Conservation (phyloP, 1,284 basidiomycete genomes). For the Cerrena zonata region DNA sequence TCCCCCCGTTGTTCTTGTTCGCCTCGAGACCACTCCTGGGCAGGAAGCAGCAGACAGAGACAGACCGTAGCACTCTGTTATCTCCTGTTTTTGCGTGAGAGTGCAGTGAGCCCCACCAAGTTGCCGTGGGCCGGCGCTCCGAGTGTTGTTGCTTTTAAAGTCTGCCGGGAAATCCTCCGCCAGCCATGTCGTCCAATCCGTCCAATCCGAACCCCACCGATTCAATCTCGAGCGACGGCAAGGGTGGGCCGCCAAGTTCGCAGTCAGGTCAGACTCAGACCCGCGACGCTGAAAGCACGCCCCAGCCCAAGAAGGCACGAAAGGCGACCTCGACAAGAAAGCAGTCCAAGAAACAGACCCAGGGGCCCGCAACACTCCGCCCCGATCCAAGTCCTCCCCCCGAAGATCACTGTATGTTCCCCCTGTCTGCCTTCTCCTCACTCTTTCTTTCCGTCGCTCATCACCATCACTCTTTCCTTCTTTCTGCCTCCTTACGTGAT, state of each 20-base stretch:
- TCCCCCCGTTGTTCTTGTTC: neutral
- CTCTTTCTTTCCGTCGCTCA: slow-evolving; percentile 3
- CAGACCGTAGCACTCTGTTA: neutral
- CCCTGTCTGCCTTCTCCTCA: neutral
- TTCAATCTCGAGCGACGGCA: slow-evolving; percentile 11
- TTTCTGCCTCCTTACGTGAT: slow-evolving; percentile 15
- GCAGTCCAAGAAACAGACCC: slow-evolving; percentile 5
- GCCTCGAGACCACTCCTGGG: neutral
- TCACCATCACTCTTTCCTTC: slow-evolving; percentile 17
- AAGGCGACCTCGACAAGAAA: neutral
- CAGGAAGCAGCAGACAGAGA: neutral
- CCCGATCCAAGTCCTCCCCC: slow-evolving; percentile 6
- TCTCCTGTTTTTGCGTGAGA: neutral
- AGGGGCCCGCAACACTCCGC: slow-evolving; percentile 8
- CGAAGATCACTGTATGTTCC: slow-evolving; percentile 14
- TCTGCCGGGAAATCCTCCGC: neutral
- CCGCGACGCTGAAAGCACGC: too few relatives aligned
- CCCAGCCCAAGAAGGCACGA: slow-evolving; percentile 12
- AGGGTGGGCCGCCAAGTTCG: slow-evolving; percentile 13
- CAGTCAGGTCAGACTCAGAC: slow-evolving; percentile 7
- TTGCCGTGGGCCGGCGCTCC: slow-evolving; percentile 2
- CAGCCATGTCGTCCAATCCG: neutral
- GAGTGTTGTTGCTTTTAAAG: slow-evolving; percentile 1
- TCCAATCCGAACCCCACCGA: slow-evolving; percentile 16
- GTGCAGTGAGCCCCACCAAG: neutral